Base-by-base conservation (phyloP, 257 asterid species). In the Lavandula angustifolia region DNA sequence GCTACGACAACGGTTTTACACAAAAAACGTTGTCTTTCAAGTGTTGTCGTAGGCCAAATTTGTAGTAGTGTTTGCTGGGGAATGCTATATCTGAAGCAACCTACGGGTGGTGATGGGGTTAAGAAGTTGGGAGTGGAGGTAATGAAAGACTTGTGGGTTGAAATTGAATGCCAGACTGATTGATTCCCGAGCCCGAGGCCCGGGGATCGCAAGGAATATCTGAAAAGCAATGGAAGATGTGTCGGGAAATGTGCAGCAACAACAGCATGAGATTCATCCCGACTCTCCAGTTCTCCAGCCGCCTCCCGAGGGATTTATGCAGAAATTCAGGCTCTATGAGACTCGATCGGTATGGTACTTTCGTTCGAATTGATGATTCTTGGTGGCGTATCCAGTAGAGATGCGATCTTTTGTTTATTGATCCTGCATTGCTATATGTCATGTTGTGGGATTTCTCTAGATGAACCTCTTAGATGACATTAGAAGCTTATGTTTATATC, bases 291-390 rank as follows among this genome's bases (percentile, higher is more conserved):
- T 69, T 68, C 64, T 33, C 17, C 11, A 66, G 65, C 69, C 81
- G 2, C 73, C 70, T 37, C 68, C 81, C 0, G 85, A 78, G 60
- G 86, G 89, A 58, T 76, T 85, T 81, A 85, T 92, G 89, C 89
- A 89, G 85, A 87, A 92, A 83, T 92, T 92, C 80, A 84, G 95
- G 59, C 96, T 92, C 56, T 92, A 88, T 32, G 87, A 88, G 82
- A 92, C 98, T 58, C 84, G 66, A 79, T 84, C 98, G 95, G 98
- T 92, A 88, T 63, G 17, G 9, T 46, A 62, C 56, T 37, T 16
- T 22, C 46, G 57, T 53, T 13, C 54, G 49, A 31, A 53, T 44
- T 62, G 42, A 67, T 73, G 54, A 43, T 72, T 64, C 12, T 58
- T 22, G 27, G 27, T 66, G 51, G 53, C 35, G 7, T 40, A 51